Base-by-base conservation (phyloP, 192 early-diverging fungal genomes). In the Umbelopsis ramanniana region DNA sequence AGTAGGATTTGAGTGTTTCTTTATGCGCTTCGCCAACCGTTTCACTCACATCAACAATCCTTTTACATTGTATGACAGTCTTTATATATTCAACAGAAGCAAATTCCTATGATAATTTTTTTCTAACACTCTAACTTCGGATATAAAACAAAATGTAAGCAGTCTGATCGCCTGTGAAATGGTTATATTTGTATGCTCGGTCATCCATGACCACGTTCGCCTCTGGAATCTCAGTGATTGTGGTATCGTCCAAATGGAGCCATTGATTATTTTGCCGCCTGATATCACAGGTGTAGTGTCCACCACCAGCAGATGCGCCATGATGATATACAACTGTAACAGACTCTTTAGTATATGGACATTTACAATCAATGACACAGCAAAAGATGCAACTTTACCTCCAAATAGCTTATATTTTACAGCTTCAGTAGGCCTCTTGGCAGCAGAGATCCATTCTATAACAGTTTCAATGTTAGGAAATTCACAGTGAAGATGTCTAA, bases 211-310 rank as follows among this genome's bases (percentile, higher is more conserved):
- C 53, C 22, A 95, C 95, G 26, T 93, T 89, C 15, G 77, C 75
- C 35, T 78, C 87, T n/a, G 79, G 66, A 23, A 89, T 79, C 33
- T 72, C 70, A 14, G 76, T 79, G 52, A 99, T 92, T 37, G 83
- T 87, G 19, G 90, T 90, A 76, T 99, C 98, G 77, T 99, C 97
- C 47, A 98, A 91, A 50, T 90, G 91, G 57, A 96, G 86, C 98
- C 98, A 99, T 69, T 91, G 84, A 46, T 85, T 78, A 55, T 85
- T 83, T 10, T 89, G 83, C 60, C 91, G 84, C 66, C 84, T 72
- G 7, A 99, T 85, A 82, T 97, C 94, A 83, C 94, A 96, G 3
- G 98, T 99, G 81, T 99, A 99, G 74, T 99, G 98, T 9, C 98
- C 98, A 38, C 95, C 96, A 15, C 84, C 89, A 19, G 95, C 93